Evolutionary conservation across 352 stramenopile genomes (phyloP).

Genomic region (Globisporangium takayamanum): DNA sequence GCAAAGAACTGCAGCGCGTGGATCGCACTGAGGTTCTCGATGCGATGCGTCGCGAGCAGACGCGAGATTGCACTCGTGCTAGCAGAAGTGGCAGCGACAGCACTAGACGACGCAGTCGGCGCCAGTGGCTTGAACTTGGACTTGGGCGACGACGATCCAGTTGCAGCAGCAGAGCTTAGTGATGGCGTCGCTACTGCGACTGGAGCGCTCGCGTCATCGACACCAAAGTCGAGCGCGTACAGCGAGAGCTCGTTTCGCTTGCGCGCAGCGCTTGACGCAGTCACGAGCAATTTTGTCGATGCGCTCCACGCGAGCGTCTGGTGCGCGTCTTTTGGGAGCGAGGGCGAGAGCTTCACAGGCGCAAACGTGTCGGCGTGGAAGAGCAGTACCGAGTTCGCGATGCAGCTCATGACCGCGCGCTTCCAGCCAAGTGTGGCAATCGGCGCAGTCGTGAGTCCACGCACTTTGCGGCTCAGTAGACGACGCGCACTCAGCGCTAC

Average conservation of each 20-base stretch:
- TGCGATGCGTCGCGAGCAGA: slow-evolving; percentile 5
- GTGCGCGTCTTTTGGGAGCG: slow-evolving; percentile 7
- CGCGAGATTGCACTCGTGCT: slow-evolving; percentile 1
- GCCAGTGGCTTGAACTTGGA: background rate
- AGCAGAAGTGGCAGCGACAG: background rate
- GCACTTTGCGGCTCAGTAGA: slow-evolving; percentile 21
- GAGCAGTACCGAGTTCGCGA: slow-evolving; percentile 13
- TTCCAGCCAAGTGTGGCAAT: slow-evolving; percentile 14
- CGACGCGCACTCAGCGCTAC: slow-evolving; percentile 18
- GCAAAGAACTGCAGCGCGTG: slow-evolving; percentile 22
- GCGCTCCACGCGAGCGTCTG: slow-evolving; percentile 16
- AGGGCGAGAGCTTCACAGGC: slow-evolving; percentile 5
- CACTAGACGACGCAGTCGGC: background rate
- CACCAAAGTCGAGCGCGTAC: slow-evolving; percentile 18
- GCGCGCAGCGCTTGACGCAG: slow-evolving; percentile 6
- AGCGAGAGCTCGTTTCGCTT: slow-evolving; percentile 17
- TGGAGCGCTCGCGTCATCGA: too few relatives aligned
- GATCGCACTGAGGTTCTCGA: slow-evolving; percentile 7
- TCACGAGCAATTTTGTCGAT: slow-evolving; percentile 21
- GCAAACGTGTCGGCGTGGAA: slow-evolving; percentile 20
- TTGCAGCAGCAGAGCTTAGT: background rate
- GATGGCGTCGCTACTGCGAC: too few relatives aligned
- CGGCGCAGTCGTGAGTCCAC: slow-evolving; percentile 19
- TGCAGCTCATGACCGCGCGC: slow-evolving; percentile 13
- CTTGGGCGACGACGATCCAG: slow-evolving; percentile 3